phyloP scores from a whole-genome alignment of 805 yeast genomes.

The Wickerhamomyces bisporus region DNA sequence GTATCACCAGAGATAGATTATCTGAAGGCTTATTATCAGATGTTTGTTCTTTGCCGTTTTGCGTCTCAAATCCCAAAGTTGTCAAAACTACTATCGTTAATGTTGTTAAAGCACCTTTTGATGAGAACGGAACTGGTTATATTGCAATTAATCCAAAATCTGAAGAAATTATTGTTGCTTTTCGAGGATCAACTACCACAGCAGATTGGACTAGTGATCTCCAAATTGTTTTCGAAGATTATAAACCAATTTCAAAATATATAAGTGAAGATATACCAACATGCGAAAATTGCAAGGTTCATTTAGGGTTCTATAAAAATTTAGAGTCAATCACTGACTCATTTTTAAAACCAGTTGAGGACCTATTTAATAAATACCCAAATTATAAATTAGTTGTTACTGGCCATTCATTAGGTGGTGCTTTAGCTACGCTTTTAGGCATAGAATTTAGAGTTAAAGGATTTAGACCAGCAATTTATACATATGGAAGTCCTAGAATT shows the following conservation, averaged over 20 bases:
- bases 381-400: slow-evolving; percentile 47
- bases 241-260: slow-evolving; percentile 12
- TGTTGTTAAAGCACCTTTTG: slow-evolving; percentile 13
- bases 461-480: slow-evolving; percentile 44
- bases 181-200: slow-evolving; percentile 62
- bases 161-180: slow-evolving; percentile 46
- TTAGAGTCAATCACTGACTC: slow-evolving; percentile 35
- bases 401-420: slow-evolving; percentile 81
- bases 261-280: slow-evolving; percentile 1
- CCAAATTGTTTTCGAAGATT: slow-evolving; percentile 27
- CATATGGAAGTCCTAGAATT: slow-evolving; percentile 64
- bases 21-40: slow-evolving; percentile 11
- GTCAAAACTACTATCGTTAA: slow-evolving; percentile 9
- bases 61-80: slow-evolving; percentile 7
- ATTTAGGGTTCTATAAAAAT: slow-evolving; percentile 56
- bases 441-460: slow-evolving; percentile 58
- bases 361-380: slow-evolving; percentile 34
- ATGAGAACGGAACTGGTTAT: slow-evolving; percentile 46
- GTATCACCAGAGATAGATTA: slow-evolving; percentile 16
- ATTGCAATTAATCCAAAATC: slow-evolving; percentile 44
- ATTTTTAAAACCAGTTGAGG: slow-evolving; percentile 25
- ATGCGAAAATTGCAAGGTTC: slow-evolving; percentile 55
- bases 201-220: slow-evolving; percentile 67
- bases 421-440: slow-evolving; percentile 58
- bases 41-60: slow-evolving; percentile 18